Evolutionary conservation across 192 early-diverging fungal species (phyloP).

Genomic region (Obelidium mucronatum): DNA sequence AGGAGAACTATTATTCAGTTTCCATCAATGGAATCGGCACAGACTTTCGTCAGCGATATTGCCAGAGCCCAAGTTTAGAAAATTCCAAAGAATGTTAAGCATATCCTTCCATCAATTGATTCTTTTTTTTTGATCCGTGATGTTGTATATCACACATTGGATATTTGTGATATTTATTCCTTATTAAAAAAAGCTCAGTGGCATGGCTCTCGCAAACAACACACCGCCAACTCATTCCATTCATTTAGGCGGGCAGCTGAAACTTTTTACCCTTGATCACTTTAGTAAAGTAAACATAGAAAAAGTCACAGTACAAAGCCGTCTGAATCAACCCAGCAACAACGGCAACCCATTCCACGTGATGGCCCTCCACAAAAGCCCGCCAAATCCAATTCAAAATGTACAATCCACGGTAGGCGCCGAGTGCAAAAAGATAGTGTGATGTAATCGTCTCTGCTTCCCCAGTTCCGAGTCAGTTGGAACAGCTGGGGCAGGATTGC

Average conservation of each 20-base stretch:
- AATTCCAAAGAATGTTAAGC: no score
- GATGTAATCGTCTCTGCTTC: constrained; percentile 99
- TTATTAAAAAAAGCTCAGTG: no score
- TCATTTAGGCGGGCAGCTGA: constrained; percentile 71
- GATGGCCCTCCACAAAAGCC: constrained; percentile 66
- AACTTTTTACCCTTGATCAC: constrained; percentile 76
- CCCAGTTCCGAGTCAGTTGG: constrained; percentile 94
- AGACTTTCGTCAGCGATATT: no score
- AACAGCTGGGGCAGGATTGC: constrained; percentile 99
- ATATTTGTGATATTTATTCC: no score
- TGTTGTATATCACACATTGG: no score
- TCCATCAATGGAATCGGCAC: no score
- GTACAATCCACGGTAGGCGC: constrained; percentile 89
- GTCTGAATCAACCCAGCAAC: constrained; percentile 94
- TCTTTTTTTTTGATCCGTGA: no score
- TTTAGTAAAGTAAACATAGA: constrained; percentile 94
- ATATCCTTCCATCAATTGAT: no score
- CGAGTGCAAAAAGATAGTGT: constrained; percentile 98
- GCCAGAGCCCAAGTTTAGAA: no score
- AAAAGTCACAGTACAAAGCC: constrained; percentile 95
- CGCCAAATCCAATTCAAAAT: constrained; percentile 97
- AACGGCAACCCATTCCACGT: constrained; percentile 85
- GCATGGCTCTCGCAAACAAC: no score
- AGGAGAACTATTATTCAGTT: no score
- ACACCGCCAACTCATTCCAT: no score